phyloP scores from a whole-genome alignment of 2,329 filamentous ascomycete species.

The Penicillium occitanis region DNA sequence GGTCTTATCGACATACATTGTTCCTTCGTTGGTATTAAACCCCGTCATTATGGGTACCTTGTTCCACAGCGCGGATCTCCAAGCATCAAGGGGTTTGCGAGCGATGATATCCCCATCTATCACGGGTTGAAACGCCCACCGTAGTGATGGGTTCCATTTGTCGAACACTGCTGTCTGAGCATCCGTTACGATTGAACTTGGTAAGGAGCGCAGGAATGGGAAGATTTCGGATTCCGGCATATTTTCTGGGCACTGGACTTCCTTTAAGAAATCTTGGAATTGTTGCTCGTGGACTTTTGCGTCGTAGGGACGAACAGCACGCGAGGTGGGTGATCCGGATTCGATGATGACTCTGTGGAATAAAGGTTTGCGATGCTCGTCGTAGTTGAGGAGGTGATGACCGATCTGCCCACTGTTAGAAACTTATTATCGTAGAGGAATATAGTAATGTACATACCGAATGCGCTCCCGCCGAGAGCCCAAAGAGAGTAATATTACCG shows the following conservation, averaged over 20 bases:
- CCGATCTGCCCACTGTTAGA: constrained; percentile 53
- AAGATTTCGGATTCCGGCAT: constrained; percentile 37
- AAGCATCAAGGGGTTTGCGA: constrained; percentile 59
- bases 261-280: constrained; percentile 44
- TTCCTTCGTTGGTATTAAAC: constrained; percentile 70
- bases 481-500: constrained; percentile 76
- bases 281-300: constrained; percentile 46
- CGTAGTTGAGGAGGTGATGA: constrained; percentile 61
- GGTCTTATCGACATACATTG: constrained; percentile 59
- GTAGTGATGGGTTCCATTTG: constrained; percentile 48
- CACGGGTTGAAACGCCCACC: constrained; percentile 67
- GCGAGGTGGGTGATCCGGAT: constrained; percentile 49
- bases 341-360: constrained; percentile 52
- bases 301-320: constrained; percentile 47
- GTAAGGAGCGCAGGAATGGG: constrained; percentile 43
- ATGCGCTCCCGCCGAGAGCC: constrained; percentile 62
- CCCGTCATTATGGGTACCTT: constrained; percentile 66
- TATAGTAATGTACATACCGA: background rate
- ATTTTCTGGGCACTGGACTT: constrained; percentile 35
- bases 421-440: background rate
- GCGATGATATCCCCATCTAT: constrained; percentile 63
- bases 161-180: constrained; percentile 48
- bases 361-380: constrained; percentile 25
- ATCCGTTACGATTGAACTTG: constrained; percentile 36
- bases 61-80: constrained; percentile 55